Evolutionary conservation across 2,329 filamentous ascomycete species (phyloP), one percentile per base, ranked within the genome.

Genomic region (Clonostachys chloroleuca): DNA sequence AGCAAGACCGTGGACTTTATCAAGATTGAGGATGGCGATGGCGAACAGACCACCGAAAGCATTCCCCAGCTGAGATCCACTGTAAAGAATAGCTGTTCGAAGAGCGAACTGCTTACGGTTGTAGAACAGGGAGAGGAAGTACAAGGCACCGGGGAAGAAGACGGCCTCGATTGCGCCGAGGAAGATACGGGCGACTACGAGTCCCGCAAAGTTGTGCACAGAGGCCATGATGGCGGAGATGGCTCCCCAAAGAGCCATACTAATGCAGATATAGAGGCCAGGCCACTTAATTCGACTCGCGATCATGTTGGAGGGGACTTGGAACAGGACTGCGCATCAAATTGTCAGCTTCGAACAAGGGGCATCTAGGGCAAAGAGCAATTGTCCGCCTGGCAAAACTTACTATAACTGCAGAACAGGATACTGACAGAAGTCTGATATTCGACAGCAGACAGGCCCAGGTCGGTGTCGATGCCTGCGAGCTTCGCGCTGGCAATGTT

Each of bases 41-140:
- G 47, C 53, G 4, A 41, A 63, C 61, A 60, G 58, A 4, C 80
- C 82, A 4, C 80, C 82, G 56, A 87, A 86, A 2, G 83, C 83
- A 2, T 81, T 81, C 2, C 79, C 81, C 6, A 87, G 72, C n/a
- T 87, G 67, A 5, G 80, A 79, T 0, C 81, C 84, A 1, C 80
- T 79, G 44, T 73, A 63, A 12, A 63, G 69, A 12, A 83, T 67
- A 12, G 79, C 77, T 35, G 80, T 83, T n/a, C 81, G 69, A 16
- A 82, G 68, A 6, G 75, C 78, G 1, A 84, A 64, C 56, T 84
- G 83, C 46, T 55, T 62, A 12, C 62, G 55, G 1, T 61, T 64
- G 45, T 64, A 64, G 43, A 64, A 64, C 34, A 59, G 64, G 1
- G 59, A 62, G 2, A 65, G 49, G 46, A 65, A 60, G 36, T 65